Evolutionary conservation across 2,329 filamentous ascomycete species (phyloP).

Genomic region (Botryotinia globosa): DNA sequence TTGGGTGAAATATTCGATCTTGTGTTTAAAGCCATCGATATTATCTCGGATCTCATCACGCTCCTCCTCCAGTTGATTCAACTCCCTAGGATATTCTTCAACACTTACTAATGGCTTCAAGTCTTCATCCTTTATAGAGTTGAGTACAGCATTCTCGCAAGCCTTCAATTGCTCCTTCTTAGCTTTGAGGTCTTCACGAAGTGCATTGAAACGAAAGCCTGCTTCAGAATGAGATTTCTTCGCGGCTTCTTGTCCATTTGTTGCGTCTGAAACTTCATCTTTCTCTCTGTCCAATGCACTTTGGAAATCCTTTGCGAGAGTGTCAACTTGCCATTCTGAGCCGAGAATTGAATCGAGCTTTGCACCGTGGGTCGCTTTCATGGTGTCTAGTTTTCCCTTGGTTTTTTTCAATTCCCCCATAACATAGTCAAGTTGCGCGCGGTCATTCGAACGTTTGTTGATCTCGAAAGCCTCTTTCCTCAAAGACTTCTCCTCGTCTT

Average conservation of each 20-base stretch:
- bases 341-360: conserved; percentile 67
- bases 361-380: conserved; percentile 70
- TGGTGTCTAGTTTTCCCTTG: conserved; percentile 71
- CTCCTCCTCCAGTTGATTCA: conserved; percentile 49
- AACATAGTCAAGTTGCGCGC: conserved; percentile 78
- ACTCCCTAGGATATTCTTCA: conserved; percentile 53
- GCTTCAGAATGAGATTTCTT: conserved; percentile 73
- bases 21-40: conserved; percentile 63
- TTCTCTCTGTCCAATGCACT: conserved; percentile 56
- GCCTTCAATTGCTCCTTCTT: conserved; percentile 60
- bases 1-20: conserved; percentile 68
- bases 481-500: conserved; percentile 69
- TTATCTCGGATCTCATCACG: conserved; percentile 58
- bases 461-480: conserved; percentile 80
- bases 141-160: conserved; percentile 56
- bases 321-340: conserved; percentile 64
- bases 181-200: conserved; percentile 61
- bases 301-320: conserved; percentile 70
- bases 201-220: conserved; percentile 67
- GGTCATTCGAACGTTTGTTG: conserved; percentile 75
- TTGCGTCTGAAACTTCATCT: conserved; percentile 59
- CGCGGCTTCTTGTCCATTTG: conserved; percentile 66
- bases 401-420: conserved; percentile 76
- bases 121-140: conserved; percentile 46
- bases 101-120: conserved; percentile 45